These are phyloP conservation scores for Eucalyptus tenuipes DNA, from an alignment of 345 rosid genomes.

Conservation along the genomic window DNA sequence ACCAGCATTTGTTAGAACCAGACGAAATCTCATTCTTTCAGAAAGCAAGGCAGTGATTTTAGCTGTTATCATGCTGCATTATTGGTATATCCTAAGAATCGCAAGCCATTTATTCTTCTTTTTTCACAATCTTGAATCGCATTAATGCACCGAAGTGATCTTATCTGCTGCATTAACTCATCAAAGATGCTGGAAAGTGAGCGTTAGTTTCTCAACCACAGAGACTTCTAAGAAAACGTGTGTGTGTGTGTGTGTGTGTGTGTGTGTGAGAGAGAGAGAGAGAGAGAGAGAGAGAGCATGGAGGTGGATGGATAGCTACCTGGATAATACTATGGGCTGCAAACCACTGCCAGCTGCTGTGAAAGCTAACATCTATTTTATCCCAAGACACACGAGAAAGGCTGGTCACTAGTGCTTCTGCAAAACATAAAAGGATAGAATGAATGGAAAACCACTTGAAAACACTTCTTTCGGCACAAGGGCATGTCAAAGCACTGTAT, in stretches of 20 bases:
- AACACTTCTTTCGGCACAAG: not conserved
- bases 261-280: not conserved
- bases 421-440: conserved; percentile 1
- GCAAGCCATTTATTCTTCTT: not conserved
- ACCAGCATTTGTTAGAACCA: not conserved
- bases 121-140: not conserved
- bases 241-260: too few relatives aligned
- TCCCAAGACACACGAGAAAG: conserved; percentile 91
- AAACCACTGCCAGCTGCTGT: conserved; percentile 61
- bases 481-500: not conserved
- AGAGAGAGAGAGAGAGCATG: not conserved
- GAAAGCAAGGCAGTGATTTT: not conserved
- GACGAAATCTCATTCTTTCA: not conserved
- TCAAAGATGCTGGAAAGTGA: not conserved
- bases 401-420: conserved; percentile 76
- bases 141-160: not conserved
- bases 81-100: not conserved
- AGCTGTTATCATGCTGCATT: not conserved
- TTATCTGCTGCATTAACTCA: not conserved
- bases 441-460: not conserved
- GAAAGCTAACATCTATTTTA: conserved; percentile 92
- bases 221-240: not conserved
- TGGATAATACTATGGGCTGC: conserved; percentile 97
- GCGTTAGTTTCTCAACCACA: not conserved
- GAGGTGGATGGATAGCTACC: conserved; percentile 27